Evolutionary conservation across 2,329 filamentous ascomycete genomes (phyloP).

Genomic region (Clarireedia monteithiana): DNA sequence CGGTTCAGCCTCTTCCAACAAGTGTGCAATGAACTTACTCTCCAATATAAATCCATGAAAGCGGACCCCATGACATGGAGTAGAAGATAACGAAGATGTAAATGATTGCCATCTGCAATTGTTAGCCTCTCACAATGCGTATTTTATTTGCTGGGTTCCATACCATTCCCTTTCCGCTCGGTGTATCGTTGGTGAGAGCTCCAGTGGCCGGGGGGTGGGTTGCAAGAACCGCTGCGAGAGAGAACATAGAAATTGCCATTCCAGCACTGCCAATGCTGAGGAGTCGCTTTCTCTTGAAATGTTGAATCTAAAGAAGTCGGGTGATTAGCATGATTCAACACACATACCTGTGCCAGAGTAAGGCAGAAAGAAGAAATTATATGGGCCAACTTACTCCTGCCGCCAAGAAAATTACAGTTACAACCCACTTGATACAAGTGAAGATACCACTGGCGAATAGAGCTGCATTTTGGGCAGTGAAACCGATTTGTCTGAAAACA

Average conservation of each 20-base stretch:
- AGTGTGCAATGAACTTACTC: neutral
- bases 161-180: constrained; percentile 5
- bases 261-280: constrained; percentile 2
- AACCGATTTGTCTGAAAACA: constrained; percentile 12
- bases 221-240: constrained; percentile 1
- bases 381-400: neutral
- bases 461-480: constrained; percentile 12
- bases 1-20: too few species aligned
- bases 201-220: constrained; percentile 1
- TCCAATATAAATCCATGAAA: constrained; percentile 5
- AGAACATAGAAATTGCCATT: constrained; percentile 3
- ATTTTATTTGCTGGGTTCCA: neutral
- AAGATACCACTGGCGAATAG: constrained; percentile 14
- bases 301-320: neutral
- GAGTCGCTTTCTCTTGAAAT: neutral
- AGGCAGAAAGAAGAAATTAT: neutral
- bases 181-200: neutral
- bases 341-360: too few species aligned
- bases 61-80: constrained; percentile 2
- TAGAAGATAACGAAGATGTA: constrained; percentile 7
- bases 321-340: neutral
- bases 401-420: constrained; percentile 8
- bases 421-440: constrained; percentile 11
- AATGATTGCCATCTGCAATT: constrained; percentile 2
- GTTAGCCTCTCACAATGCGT: neutral